phyloP scores from a whole-genome alignment of 805 yeast species.

The Spathaspora girioi region DNA sequence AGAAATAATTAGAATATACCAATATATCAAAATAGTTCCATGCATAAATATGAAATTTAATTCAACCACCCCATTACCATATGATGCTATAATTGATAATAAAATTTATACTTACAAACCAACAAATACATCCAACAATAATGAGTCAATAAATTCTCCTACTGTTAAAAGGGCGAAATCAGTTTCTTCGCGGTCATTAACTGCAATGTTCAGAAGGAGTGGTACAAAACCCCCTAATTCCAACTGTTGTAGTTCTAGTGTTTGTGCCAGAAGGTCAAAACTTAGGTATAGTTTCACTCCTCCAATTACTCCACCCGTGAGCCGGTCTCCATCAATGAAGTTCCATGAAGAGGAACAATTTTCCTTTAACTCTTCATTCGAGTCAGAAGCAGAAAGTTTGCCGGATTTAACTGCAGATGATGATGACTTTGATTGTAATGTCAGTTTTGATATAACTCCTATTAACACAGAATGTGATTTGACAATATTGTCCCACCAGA shows the following conservation, averaged over 20 bases:
- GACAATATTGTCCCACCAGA: background rate
- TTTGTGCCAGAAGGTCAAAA: background rate
- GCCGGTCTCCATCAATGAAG: conserved; percentile 2
- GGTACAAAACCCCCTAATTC: background rate
- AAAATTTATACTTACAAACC: conserved; percentile 17
- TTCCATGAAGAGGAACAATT: conserved; percentile 10
- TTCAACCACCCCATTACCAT: conserved; percentile 24
- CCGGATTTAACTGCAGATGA: conserved; percentile 23
- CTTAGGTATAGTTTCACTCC: background rate
- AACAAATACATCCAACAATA: background rate
- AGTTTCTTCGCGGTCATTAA: conserved; percentile 3
- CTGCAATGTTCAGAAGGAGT: background rate
- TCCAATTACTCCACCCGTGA: conserved; percentile 7
- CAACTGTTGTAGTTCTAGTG: background rate
- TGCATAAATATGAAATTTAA: conserved; percentile 8
- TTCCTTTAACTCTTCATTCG: conserved; percentile 11
- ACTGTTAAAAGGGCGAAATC: conserved; percentile 14
- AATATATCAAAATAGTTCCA: background rate
- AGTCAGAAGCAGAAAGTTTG: conserved; percentile 34
- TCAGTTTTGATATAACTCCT: background rate
- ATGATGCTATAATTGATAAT: conserved; percentile 14
- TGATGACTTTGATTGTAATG: background rate
- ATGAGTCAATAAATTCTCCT: conserved; percentile 5
- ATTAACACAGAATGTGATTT: background rate
- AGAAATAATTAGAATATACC: no score